Evolutionary conservation across 768 basidiomycete genomes (phyloP).

Genomic region (Piloderma croceum): DNA sequence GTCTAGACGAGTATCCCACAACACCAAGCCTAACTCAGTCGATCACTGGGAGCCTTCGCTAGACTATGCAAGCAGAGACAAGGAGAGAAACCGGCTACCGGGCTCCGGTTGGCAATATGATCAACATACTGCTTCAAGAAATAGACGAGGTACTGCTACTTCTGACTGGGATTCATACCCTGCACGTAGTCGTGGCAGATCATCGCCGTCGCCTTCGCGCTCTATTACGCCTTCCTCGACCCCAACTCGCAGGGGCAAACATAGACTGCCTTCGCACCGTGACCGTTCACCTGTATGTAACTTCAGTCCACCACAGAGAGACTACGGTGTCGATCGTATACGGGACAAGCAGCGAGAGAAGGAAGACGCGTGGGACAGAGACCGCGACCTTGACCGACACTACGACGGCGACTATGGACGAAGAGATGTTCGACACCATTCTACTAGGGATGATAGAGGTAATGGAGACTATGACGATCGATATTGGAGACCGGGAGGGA

Average conservation of each 20-base stretch:
- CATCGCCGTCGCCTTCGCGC: slow-evolving; percentile 26
- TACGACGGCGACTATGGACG: slow-evolving; percentile 17
- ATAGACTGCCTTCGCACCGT: slow-evolving; percentile 34
- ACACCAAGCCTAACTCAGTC: too few relatives aligned
- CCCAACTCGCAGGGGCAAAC: slow-evolving; percentile 26
- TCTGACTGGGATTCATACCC: too few relatives aligned
- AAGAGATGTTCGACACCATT: slow-evolving; percentile 2
- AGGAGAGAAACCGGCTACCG: too few relatives aligned
- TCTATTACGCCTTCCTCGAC: slow-evolving; percentile 38
- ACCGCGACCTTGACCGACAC: slow-evolving; percentile 14
- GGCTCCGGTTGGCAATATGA: too few relatives aligned
- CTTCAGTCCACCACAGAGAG: slow-evolving; percentile 36
- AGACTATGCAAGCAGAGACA: too few relatives aligned
- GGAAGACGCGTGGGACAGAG: slow-evolving; percentile 31
- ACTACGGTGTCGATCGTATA: slow-evolving; percentile 28
- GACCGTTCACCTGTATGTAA: slow-evolving; percentile 27
- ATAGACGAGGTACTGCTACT: too few relatives aligned
- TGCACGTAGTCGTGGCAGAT: too few relatives aligned
- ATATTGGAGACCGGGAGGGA: slow-evolving; percentile 10
- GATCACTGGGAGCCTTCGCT: slow-evolving; percentile 42
- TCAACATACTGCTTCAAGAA: too few relatives aligned
- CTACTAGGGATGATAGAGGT: too few relatives aligned
- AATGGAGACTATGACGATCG: too few relatives aligned
- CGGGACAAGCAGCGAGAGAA: slow-evolving; percentile 32
- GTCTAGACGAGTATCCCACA: too few relatives aligned